Percentiles rank a stretch among this genome's conserved stretches.
Evolutionary conservation across 805 yeast genomes (phyloP).

Genomic region (Candida maesae): DNA sequence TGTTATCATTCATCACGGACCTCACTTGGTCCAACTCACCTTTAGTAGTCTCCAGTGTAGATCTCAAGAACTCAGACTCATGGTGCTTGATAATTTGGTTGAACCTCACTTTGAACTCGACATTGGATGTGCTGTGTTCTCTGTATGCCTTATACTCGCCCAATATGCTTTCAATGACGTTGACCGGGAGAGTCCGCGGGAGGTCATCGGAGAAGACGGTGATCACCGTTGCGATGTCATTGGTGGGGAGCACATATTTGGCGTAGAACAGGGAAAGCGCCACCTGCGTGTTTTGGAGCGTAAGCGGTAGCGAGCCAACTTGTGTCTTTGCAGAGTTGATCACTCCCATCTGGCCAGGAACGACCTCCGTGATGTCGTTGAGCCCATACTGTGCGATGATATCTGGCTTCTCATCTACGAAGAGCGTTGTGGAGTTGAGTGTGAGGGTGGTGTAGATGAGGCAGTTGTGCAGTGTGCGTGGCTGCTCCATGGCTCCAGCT

Average conservation of each 20-base stretch:
- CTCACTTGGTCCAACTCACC: constrained; percentile 55
- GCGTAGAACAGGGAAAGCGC: constrained; percentile 19
- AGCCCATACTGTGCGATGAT: constrained; percentile 40
- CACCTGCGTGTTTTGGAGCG: constrained; percentile 7
- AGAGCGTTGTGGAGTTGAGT: constrained; percentile 54
- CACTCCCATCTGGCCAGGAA: constrained; percentile 50
- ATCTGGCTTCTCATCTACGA: constrained; percentile 49
- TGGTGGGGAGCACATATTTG: constrained; percentile 20
- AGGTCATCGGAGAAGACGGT: constrained; percentile 19
- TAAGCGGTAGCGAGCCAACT: constrained; percentile 25
- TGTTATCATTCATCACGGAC: constrained; percentile 55
- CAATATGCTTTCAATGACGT: constrained; percentile 30
- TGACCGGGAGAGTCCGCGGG: constrained; percentile 21
- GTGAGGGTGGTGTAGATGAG: constrained; percentile 46
- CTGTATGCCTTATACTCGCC: constrained; percentile 44
- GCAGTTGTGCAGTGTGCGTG: constrained; percentile 7
- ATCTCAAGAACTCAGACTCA: constrained; percentile 39
- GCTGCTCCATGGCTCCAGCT: no score
- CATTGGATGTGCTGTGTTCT: constrained; percentile 17
- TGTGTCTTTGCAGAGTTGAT: constrained; percentile 44
- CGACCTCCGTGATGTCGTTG: constrained; percentile 46
- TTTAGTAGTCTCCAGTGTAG: constrained; percentile 34
- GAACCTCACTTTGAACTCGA: constrained; percentile 54
- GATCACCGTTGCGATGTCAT: constrained; percentile 23
- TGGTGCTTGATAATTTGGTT: constrained; percentile 53